A percentile compares a stretch with the other conserved stretches of the same genome.
Conservation (phyloP, 345 rosid genomes). For the Salix viminalis region DNA sequence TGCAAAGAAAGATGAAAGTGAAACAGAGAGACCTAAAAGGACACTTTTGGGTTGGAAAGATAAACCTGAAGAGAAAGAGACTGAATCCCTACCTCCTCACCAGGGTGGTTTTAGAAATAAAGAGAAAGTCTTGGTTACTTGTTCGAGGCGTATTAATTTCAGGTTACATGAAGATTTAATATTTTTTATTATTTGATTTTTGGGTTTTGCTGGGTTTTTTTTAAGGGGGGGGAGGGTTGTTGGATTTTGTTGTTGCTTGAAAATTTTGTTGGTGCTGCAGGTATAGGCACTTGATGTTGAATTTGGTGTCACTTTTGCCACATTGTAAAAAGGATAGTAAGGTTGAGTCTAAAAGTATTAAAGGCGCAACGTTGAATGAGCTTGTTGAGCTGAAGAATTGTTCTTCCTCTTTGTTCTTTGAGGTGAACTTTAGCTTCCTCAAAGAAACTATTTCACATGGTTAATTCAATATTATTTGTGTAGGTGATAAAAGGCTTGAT, state of each 20-base stretch:
- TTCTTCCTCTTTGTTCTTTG: conserved; percentile 83
- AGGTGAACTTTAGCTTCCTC: conserved; percentile 39
- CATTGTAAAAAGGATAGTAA: conserved; percentile 95
- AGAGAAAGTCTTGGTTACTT: conserved; percentile 89
- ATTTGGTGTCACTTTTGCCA: conserved; percentile 82
- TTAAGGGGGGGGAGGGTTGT: neutral
- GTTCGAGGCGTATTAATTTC: conserved; percentile 91
- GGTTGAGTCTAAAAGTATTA: conserved; percentile 73
- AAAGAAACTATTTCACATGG: neutral
- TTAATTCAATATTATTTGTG: neutral
- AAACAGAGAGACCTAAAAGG: conserved; percentile 62
- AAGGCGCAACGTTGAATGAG: conserved; percentile 78
- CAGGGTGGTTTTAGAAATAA: conserved; percentile 62
- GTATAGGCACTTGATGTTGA: conserved; percentile 95
- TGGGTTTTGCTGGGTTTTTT: neutral
- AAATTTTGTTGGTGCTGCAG: conserved; percentile 26
- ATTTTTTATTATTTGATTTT: neutral
- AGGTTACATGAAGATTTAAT: conserved; percentile 37
- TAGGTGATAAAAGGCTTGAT: neutral
- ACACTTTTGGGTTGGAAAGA: conserved; percentile 87
- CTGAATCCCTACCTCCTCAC: conserved; percentile 8
- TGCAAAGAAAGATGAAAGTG: conserved; percentile 46
- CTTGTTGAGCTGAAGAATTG: conserved; percentile 83
- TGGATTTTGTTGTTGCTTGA: neutral
- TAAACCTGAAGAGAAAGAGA: conserved; percentile 32